Percentiles rank a stretch among this genome's conserved stretches.
phyloP scores from a whole-genome alignment of 495 filamentous ascomycete genomes.

The Hypoxylon perforatum region DNA sequence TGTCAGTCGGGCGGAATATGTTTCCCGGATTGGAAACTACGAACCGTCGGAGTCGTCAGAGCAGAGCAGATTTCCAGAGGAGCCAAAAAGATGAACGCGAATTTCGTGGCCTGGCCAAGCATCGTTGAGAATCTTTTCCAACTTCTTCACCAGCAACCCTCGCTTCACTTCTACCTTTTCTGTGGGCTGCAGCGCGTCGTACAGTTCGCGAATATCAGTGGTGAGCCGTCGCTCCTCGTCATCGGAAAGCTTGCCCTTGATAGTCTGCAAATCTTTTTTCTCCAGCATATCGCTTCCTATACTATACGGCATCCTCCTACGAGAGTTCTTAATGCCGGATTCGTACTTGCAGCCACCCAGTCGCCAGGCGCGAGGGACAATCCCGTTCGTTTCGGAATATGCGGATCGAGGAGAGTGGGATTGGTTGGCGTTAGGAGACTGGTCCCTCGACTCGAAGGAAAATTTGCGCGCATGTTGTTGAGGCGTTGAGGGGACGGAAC shows the following conservation, averaged over 20 bases:
- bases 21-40: slow-evolving; percentile 42
- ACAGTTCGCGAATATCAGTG: slow-evolving; percentile 83
- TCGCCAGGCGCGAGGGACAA: slow-evolving; percentile 67
- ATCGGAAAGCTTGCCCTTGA: slow-evolving; percentile 70
- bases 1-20: slow-evolving; percentile 38
- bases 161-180: slow-evolving; percentile 80
- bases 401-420: slow-evolving; percentile 91
- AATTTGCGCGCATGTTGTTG: slow-evolving; percentile 87
- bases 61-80: slow-evolving; percentile 93
- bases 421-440: slow-evolving; percentile 77
- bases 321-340: slow-evolving; percentile 59
- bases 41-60: slow-evolving; percentile 96
- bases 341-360: slow-evolving; percentile 83
- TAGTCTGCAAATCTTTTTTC: slow-evolving; percentile 73
- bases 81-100: slow-evolving; percentile 92
- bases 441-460: slow-evolving; percentile 85
- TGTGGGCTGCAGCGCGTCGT: slow-evolving; percentile 85
- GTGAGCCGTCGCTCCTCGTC: slow-evolving; percentile 83
- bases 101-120: slow-evolving; percentile 94
- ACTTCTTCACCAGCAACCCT: slow-evolving; percentile 79
- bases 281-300: slow-evolving; percentile 81
- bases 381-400: slow-evolving; percentile 85
- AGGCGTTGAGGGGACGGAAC: slow-evolving; percentile 92
- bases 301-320: slow-evolving; percentile 88
- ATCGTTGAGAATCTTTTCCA: slow-evolving; percentile 85